Conservation (phyloP, 2,329 filamentous ascomycete species). For the Aspergillus sp. region DNA sequence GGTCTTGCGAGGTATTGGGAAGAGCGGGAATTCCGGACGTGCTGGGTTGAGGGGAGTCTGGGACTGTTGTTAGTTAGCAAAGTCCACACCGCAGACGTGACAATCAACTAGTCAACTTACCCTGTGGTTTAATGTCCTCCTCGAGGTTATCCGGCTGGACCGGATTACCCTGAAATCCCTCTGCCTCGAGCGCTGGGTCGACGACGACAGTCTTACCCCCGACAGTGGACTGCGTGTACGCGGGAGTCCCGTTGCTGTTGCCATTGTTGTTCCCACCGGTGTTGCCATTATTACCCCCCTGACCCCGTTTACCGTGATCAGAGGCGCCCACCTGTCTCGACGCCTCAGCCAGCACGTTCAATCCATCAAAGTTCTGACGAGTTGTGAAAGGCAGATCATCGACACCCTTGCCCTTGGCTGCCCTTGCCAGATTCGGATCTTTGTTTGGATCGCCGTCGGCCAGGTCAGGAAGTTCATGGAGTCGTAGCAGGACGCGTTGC, state of each 20-base stretch:
- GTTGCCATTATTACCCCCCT: background rate
- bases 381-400: slow-evolving; percentile 38
- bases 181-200: slow-evolving; percentile 37
- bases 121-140: slow-evolving; percentile 16
- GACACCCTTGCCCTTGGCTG: slow-evolving; percentile 29
- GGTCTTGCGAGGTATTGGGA: slow-evolving; percentile 26
- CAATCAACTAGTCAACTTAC: slow-evolving; percentile 10
- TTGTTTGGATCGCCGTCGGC: slow-evolving; percentile 33
- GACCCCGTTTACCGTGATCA: slow-evolving; percentile 39
- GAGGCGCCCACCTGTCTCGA: slow-evolving; percentile 65
- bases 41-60: slow-evolving; percentile 25
- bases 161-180: slow-evolving; percentile 30
- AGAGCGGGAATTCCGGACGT: slow-evolving; percentile 26
- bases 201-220: slow-evolving; percentile 38
- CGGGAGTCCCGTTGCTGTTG: slow-evolving; percentile 9
- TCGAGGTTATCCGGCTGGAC: slow-evolving; percentile 22
- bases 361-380: slow-evolving; percentile 64
- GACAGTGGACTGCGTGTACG: slow-evolving; percentile 34
- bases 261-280: background rate
- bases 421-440: slow-evolving; percentile 30
- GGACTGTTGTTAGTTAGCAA: slow-evolving; percentile 10
- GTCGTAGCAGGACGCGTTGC: slow-evolving; percentile 64
- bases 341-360: slow-evolving; percentile 82
- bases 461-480: slow-evolving; percentile 61
- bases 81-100: slow-evolving; percentile 2